These are phyloP conservation scores for Capronia epimyces DNA, from an alignment of 2,329 filamentous ascomycete genomes.

Conservation along the genomic window DNA sequence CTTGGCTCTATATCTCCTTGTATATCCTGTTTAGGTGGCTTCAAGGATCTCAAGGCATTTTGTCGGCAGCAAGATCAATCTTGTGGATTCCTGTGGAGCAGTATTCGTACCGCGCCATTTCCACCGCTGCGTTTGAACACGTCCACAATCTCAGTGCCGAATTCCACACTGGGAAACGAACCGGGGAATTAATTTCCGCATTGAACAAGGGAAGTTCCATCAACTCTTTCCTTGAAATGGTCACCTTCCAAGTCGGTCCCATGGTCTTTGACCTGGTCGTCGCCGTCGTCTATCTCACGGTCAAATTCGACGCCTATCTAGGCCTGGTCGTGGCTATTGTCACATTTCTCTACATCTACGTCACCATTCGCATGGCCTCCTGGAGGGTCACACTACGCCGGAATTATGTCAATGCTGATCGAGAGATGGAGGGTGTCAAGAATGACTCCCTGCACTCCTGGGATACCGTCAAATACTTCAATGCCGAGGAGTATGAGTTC, in stretches of 20 bases:
- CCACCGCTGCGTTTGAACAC: slow-evolving; percentile 93
- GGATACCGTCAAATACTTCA: slow-evolving; percentile 90
- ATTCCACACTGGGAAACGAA: slow-evolving; percentile 94
- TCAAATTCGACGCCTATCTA: slow-evolving; percentile 80
- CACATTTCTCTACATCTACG: slow-evolving; percentile 92
- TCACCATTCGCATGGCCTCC: slow-evolving; percentile 92
- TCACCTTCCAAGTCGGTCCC: slow-evolving; percentile 91
- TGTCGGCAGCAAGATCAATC: slow-evolving; percentile 74
- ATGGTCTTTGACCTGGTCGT: slow-evolving; percentile 88
- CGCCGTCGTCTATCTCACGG: slow-evolving; percentile 74
- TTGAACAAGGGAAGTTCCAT: slow-evolving; percentile 94
- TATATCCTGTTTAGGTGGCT: slow-evolving; percentile 75
- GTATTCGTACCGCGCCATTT: slow-evolving; percentile 91
- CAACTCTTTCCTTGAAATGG: slow-evolving; percentile 92
- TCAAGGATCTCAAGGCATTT: slow-evolving; percentile 80
- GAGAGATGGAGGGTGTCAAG: slow-evolving; percentile 94
- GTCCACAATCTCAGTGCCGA: slow-evolving; percentile 92
- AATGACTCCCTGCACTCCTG: slow-evolving; percentile 99
- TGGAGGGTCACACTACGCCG: slow-evolving; percentile 86
- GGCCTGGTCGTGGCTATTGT: slow-evolving; percentile 83
- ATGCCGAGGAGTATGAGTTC: slow-evolving; percentile 75
- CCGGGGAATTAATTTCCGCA: slow-evolving; percentile 89
- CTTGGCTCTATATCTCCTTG: slow-evolving; percentile 68
- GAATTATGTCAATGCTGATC: slow-evolving; percentile 89
- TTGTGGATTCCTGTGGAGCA: slow-evolving; percentile 97